Base-by-base conservation (phyloP, 2,329 filamentous ascomycete genomes). In the Penicillium brevicompactum region DNA sequence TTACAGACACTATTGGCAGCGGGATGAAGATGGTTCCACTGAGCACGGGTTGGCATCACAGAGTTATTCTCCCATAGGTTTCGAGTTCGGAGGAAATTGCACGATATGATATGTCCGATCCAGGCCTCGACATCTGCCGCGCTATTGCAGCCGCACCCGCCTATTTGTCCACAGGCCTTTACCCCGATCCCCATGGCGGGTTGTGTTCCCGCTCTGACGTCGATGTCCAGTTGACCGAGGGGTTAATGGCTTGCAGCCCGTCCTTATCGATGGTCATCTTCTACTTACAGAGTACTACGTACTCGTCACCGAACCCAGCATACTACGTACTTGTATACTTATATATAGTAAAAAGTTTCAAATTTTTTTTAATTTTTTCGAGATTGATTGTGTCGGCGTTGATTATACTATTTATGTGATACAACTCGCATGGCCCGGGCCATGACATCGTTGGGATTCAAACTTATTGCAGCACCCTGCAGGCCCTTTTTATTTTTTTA, bases 141-240 rank as follows among this genome's bases (percentile, higher is more conserved):
- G 59, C 59, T 64, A 63, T 64, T 63, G 54, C 54, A 65, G 62
- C 59, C 59, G 61, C 62, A 59, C 27, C 61, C 64, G 60, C 66
- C 62, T 66, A 61, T 53, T 54, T 54, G 32, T 8, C 41, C 31
- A 38, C 42, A 49, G 51, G 52, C 24, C 46, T 11, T 46, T 46
- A 37, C 34, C 34, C 34, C 34, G n/a, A 37, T 41, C 21, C 38
- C 42, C 31, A 40, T 41, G n/a, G 46, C 30, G 10, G 46, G 46
- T 55, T 62, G 55, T 58, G 59, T 58, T 58, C 53, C 56, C 56
- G 27, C 62, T 62, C 66, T 70, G 68, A 70, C 68, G 67, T 68
- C 62, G 65, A 53, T 64, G 58, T 61, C 49, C 53, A 57, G 59
- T 54, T 59, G 58, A 41, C 45, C 34, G 51, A 43, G 49, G 49